phyloP scores from a whole-genome alignment of 2,329 filamentous ascomycete species.

The Aspergillus phoenicis region DNA sequence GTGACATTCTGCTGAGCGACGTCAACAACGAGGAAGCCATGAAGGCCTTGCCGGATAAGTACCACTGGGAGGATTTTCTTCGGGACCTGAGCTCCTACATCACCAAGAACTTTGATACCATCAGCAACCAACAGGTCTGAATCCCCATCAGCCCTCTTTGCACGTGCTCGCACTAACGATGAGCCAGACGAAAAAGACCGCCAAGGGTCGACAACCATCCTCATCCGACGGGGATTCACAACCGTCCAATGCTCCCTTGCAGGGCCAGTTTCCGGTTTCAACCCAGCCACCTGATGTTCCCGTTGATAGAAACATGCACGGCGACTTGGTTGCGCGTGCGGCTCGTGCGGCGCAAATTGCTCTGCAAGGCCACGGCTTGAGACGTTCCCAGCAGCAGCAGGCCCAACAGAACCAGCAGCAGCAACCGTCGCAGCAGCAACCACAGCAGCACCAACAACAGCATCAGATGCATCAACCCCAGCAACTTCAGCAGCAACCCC shows the following conservation, averaged over 20 bases:
- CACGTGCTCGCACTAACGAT: constrained; percentile 23
- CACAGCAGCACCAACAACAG: constrained; percentile 30
- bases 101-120: constrained; percentile 58
- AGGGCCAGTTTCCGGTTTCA: constrained; percentile 46
- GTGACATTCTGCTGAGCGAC: constrained; percentile 59
- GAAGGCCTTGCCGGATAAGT: constrained; percentile 58
- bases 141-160: background rate
- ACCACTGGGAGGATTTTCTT: constrained; percentile 66
- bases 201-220: constrained; percentile 41
- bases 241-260: constrained; percentile 40
- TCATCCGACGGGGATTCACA: constrained; percentile 41
- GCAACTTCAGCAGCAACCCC: constrained; percentile 26
- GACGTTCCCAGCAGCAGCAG: constrained; percentile 39
- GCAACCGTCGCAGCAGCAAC: constrained; percentile 33
- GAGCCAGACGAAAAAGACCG: constrained; percentile 40
- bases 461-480: constrained; percentile 24
- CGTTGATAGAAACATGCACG: constrained; percentile 44
- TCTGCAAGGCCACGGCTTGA: constrained; percentile 46
- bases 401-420: constrained; percentile 34
- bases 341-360: constrained; percentile 53
- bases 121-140: constrained; percentile 52
- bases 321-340: constrained; percentile 51
- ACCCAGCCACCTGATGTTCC: constrained; percentile 44
- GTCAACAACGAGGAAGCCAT: constrained; percentile 54
- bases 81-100: constrained; percentile 61